Conservation (phyloP, 78 protist genomes). For the Chrysochromulina tobinii region DNA sequence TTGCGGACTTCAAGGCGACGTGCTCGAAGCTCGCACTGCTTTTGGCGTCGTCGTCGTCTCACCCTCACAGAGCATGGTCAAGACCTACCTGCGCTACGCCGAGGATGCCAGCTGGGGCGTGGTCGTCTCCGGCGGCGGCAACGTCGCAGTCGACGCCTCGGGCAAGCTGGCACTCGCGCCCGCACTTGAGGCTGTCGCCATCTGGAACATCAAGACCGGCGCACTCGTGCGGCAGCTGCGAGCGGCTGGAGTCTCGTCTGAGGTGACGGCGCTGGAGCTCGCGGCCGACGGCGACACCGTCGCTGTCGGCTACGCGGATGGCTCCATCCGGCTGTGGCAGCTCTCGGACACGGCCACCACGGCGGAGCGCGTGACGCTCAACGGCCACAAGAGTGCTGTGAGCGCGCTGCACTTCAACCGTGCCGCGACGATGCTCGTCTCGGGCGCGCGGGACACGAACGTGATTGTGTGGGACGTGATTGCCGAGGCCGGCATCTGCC, state of each 20-base stretch:
- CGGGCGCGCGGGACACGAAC: slow-evolving; percentile 84
- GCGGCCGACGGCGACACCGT: background rate
- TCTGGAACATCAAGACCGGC: slow-evolving; percentile 53
- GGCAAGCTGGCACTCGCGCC: background rate
- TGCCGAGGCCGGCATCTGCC: slow-evolving; percentile 76
- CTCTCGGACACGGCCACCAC: background rate
- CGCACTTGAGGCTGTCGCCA: slow-evolving; percentile 40
- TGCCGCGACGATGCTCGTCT: slow-evolving; percentile 63
- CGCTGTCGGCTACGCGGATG: slow-evolving; percentile 53
- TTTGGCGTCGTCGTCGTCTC: too few species aligned
- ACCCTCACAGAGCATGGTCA: slow-evolving; percentile 49
- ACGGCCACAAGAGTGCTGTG: slow-evolving; percentile 74
- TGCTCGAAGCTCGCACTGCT: too few species aligned
- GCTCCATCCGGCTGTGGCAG: slow-evolving; percentile 75
- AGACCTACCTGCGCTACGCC: slow-evolving; percentile 52
- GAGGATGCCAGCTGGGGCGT: slow-evolving; percentile 30
- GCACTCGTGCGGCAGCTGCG: background rate
- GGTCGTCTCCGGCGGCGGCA: slow-evolving; percentile 4
- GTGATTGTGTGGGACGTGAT: slow-evolving; percentile 90
- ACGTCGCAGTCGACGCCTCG: background rate
- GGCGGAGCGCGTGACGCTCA: slow-evolving; percentile 36
- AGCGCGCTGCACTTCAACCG: slow-evolving; percentile 58
- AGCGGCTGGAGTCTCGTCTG: background rate
- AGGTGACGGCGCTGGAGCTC: background rate
- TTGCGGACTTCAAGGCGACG: too few species aligned